phyloP scores from a whole-genome alignment of 805 yeast genomes.

The Cyberlindnera maritima region DNA sequence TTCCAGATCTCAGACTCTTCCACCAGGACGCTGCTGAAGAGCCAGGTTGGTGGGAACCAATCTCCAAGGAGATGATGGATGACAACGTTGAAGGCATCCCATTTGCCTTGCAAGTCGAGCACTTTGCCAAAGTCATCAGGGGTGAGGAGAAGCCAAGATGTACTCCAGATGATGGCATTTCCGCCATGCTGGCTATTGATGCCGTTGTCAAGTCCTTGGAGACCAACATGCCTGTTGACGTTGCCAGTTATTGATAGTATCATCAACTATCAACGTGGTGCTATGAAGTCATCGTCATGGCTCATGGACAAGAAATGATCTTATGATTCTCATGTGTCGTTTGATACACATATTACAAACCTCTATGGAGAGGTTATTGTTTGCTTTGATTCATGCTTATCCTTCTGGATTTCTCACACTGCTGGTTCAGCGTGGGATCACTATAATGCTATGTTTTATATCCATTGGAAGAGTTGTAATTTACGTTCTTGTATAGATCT shows the following conservation, averaged over 20 bases:
- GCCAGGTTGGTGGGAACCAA: conserved; percentile 20
- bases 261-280: not conserved
- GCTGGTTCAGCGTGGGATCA: no score
- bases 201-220: conserved; percentile 21
- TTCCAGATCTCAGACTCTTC: conserved; percentile 20
- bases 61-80: conserved; percentile 9
- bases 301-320: no score
- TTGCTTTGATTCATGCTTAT: no score
- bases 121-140: conserved; percentile 18
- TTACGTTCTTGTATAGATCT: no score
- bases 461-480: no score
- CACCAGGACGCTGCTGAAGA: conserved; percentile 13
- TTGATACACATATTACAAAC: no score
- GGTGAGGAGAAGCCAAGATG: conserved; percentile 19
- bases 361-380: no score
- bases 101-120: conserved; percentile 20
- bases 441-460: no score
- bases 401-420: no score
- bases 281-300: no score
- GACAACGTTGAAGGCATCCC: conserved; percentile 17
- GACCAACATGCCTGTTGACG: conserved; percentile 14
- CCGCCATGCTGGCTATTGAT: conserved; percentile 21
- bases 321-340: no score
- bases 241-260: conserved; percentile 7
- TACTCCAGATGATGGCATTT: conserved; percentile 21